A percentile compares a stretch with the other conserved stretches of the same genome.
Evolutionary conservation across 2,329 filamentous ascomycete species (phyloP).

Genomic region (Trichoderma polysporum): DNA sequence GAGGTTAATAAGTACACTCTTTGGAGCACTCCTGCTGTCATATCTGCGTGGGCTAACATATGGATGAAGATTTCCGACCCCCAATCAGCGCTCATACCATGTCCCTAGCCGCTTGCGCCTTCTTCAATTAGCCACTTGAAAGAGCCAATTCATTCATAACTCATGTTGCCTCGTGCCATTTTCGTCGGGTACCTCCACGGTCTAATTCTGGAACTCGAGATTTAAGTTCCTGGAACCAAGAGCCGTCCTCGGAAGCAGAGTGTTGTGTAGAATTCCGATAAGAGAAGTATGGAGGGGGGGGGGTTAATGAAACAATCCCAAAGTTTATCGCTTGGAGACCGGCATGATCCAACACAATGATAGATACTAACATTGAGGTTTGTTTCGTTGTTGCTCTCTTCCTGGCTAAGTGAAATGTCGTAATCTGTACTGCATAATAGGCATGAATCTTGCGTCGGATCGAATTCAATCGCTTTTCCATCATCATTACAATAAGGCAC

Average conservation of each 20-base stretch:
- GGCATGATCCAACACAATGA: neutral
- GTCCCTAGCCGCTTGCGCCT: neutral
- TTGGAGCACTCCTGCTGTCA: too few relatives aligned
- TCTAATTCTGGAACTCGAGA: neutral
- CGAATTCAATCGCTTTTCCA: neutral
- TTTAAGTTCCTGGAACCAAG: too few relatives aligned
- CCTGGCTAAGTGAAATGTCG: neutral
- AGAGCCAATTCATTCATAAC: neutral
- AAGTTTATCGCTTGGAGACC: neutral
- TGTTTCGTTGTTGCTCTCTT: neutral
- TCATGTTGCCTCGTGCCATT: neutral
- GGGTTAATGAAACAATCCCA: neutral
- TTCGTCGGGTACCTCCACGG: neutral
- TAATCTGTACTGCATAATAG: neutral
- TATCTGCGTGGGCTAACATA: too few relatives aligned
- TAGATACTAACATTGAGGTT: neutral
- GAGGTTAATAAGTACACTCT: too few relatives aligned
- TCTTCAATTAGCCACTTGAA: too few relatives aligned
- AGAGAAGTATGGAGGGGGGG: too few relatives aligned
- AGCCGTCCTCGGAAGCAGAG: too few relatives aligned
- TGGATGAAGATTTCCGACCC: too few relatives aligned
- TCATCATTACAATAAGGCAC: neutral
- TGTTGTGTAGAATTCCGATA: too few relatives aligned
- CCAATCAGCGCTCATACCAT: neutral
- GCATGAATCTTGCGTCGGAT: neutral